Evolutionary conservation across 306 rosid species (phyloP).

Genomic region (Lupinus albus): DNA sequence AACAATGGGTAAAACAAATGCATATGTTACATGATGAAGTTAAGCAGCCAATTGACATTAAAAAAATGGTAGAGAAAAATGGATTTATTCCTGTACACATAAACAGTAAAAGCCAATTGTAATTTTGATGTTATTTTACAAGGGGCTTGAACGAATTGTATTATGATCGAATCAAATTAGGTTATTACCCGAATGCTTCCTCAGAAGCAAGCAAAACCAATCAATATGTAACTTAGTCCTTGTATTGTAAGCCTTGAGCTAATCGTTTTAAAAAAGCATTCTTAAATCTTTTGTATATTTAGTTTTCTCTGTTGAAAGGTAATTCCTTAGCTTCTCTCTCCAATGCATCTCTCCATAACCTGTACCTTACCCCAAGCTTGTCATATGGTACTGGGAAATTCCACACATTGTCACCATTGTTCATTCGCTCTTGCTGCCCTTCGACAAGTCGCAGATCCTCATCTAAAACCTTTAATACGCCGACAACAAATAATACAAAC

Average conservation of each 20-base stretch:
- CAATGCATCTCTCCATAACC: constrained; percentile 85
- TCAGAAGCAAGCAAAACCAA: too few species aligned
- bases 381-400: constrained; percentile 82
- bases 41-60: too few species aligned
- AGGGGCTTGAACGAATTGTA: constrained; percentile 1
- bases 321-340: constrained; percentile 64
- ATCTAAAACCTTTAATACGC: constrained; percentile 62
- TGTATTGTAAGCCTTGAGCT: too few species aligned
- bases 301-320: constrained; percentile 58
- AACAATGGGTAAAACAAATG: too few species aligned
- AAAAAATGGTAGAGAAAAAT: background rate
- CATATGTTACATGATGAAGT: too few species aligned
- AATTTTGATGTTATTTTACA: constrained; percentile 45
- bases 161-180: too few species aligned
- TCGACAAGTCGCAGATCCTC: constrained; percentile 84
- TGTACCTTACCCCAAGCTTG: constrained; percentile 87
- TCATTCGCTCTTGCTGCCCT: constrained; percentile 92
- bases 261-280: background rate
- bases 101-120: constrained; percentile 29
- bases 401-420: constrained; percentile 77
- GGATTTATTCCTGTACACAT: constrained; percentile 47
- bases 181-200: too few species aligned
- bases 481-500: background rate
- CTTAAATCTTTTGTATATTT: constrained; percentile 15
- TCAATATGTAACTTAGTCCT: too few species aligned